Base-by-base conservation (phyloP, 2,329 filamentous ascomycete species). In the Grosmannia penicillata region DNA sequence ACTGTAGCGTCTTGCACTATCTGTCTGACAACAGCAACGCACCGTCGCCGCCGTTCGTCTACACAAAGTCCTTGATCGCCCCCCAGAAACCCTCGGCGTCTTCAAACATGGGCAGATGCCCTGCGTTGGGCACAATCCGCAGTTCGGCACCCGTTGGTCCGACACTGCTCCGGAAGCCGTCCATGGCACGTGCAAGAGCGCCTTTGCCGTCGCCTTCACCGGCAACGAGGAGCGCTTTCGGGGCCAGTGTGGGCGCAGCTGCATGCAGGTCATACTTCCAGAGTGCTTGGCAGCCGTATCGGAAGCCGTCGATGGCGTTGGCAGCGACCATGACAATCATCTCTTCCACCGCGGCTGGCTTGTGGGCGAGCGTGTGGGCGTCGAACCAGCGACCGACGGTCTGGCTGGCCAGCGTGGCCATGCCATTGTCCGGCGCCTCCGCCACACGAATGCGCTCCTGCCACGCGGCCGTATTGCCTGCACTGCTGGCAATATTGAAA, bases 311-410 rank as follows among this genome's bases (percentile, higher is more conserved):
- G 1, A 91, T 61, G 45, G 73, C 69, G 53, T 93, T 93, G 13
- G 55, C 59, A 11, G 67, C 66, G 0, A 89, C 78, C 62, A 86
- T 81, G 4, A 74, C 63, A 43, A 71, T 74, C 49, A 89, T 79
- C 46, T 64, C 64, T 18, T 63, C 58, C 3, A 71, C 67, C 0
- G 56, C 49, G 0, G 54, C 68, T 46, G 54, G 55, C 57, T 60
- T 75, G 54, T 46, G 57, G 13, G 48, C 47, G 52, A 65, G 56
- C 13, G 55, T 68, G 9, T 50, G 54, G 21, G 61, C 74, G 51
- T 85, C 83, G 49, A 93, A 87, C 85, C 85, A 93, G 15, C 85
- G 66, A 39, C 70, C 64, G 0, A 84, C 79, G 0, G 85, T 93
- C 38, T 72, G 58, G 28, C 69, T 70, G 0, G 85, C 83, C 7